phyloP scores from a whole-genome alignment of 2,329 filamentous ascomycete genomes.

The Epichloe baconii region DNA sequence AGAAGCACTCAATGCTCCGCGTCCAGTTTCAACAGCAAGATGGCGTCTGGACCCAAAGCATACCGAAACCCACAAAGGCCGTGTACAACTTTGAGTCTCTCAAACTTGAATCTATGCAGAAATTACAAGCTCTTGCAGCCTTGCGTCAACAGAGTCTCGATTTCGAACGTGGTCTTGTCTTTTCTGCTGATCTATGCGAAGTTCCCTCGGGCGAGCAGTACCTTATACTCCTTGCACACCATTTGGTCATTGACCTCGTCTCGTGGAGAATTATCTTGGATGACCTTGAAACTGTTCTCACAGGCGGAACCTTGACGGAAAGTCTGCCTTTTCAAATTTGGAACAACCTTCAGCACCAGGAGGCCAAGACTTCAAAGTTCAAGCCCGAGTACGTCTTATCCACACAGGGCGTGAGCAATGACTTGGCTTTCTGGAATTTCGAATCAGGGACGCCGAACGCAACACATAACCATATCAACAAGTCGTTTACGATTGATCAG shows the following conservation, averaged over 20 bases:
- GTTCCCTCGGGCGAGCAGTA: conserved; percentile 9
- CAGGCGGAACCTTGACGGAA: conserved; percentile 4
- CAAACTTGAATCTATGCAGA: neutral
- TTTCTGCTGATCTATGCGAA: conserved; percentile 4
- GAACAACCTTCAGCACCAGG: conserved; percentile 20
- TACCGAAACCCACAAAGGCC: neutral
- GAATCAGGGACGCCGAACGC: neutral
- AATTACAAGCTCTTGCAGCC: neutral
- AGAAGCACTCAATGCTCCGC: conserved; percentile 6
- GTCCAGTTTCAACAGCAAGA: conserved; percentile 2
- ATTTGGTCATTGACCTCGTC: conserved; percentile 30
- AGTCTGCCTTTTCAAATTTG: conserved; percentile 14
- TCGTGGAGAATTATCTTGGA: conserved; percentile 31
- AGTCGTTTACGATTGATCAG: neutral
- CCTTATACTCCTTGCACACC: conserved; percentile 21
- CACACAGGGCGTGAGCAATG: neutral
- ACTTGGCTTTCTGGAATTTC: conserved; percentile 2
- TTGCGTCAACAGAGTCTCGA: neutral
- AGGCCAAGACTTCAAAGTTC: conserved; percentile 8
- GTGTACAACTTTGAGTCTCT: neutral
- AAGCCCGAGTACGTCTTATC: neutral
- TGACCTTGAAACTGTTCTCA: conserved; percentile 28
- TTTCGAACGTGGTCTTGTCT: neutral
- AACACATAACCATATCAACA: conserved; percentile 2
- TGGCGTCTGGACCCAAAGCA: neutral